Base-by-base conservation (phyloP, 2,329 filamentous ascomycete genomes). In the Aspergillus fischeri region DNA sequence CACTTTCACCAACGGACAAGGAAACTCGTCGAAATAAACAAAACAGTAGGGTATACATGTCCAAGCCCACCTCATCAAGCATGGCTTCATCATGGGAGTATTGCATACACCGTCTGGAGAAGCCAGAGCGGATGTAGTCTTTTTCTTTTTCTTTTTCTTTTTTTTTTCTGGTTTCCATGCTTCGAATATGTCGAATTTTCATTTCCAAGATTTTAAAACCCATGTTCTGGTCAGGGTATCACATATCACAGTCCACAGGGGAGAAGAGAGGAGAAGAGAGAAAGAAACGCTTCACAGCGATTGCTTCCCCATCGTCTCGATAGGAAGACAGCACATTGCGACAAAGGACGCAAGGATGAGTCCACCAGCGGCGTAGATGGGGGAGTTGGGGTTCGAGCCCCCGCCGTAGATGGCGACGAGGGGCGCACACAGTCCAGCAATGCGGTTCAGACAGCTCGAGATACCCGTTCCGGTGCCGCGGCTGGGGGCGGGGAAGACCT, bases 401-500 rank as follows among this genome's bases (percentile, higher is more conserved):
- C 70, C 68, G 1, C 70, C 71, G 42, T 79, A 76, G 45, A 78
- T 77, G 11, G 74, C 77, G 27, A 79, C 76, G 17, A 79, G 71
- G 0, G 77, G 77, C 1, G 77, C 77, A 58, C 75, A 74, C 4
- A 79, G 71, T 53, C 77, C 77, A 1, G 71, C 68, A 21, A 79
- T 74, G 42, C 77, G 74, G 61, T 79, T 78, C 45, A 80, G 63
- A 55, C 73, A 78, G 57, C 74, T 75, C 25, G 74, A 70, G 44
- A 79, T 77, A 44, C 81, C 81, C 1, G 78, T 80, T 5, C 80
- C 83, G 0, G 82, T 83, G 2, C 82, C 83, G 0, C 83, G 74
- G 48, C 81, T 75, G 0, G 82, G 80, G 2, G 79, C 81, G 0
- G 82, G 82, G 68, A 86, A 85, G 0, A 81, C 81, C 62, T 86